A percentile compares a stretch with the other conserved stretches of the same genome.
Conservation (phyloP, 805 yeast genomes). For the Saccharomycopsis malanga region DNA sequence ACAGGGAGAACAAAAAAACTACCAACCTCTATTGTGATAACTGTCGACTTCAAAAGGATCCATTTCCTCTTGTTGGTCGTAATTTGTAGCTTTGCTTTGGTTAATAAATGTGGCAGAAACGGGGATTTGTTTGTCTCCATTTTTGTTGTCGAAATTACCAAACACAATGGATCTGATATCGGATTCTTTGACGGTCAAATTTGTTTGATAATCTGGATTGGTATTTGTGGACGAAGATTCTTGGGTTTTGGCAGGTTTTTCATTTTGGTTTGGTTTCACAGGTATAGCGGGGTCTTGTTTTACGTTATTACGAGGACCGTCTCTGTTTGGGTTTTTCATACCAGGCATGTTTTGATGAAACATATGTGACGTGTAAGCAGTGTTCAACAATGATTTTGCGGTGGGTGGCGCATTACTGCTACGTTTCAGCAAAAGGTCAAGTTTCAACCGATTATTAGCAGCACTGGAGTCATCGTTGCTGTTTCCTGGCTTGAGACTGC, state of each 20-base stretch:
- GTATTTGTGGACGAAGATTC: too few relatives aligned
- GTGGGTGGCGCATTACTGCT: slow-evolving; percentile 18
- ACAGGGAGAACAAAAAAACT: too few relatives aligned
- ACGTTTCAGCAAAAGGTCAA: slow-evolving; percentile 9
- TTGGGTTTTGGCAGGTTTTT: not conserved
- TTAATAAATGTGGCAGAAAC: too few relatives aligned
- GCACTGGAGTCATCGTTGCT: not conserved
- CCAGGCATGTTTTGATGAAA: slow-evolving; percentile 16
- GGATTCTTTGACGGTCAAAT: slow-evolving; percentile 6
- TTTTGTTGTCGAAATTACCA: slow-evolving; percentile 2
- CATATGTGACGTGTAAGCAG: slow-evolving; percentile 19
- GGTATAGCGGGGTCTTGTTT: not conserved
- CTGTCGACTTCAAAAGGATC: slow-evolving; percentile 18
- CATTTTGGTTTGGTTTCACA: not conserved
- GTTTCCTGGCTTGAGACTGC: not conserved
- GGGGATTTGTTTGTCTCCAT: not conserved
- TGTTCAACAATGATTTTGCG: slow-evolving; percentile 19
- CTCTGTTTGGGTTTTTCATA: not conserved
- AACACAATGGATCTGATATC: slow-evolving; percentile 18
- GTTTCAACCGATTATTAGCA: slow-evolving; percentile 3
- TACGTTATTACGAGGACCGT: not conserved
- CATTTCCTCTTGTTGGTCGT: slow-evolving; percentile 4
- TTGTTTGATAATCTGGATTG: not conserved
- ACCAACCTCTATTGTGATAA: slow-evolving; percentile 22
- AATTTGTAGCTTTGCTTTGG: not conserved